Evolutionary conservation across 768 basidiomycete genomes (phyloP).

Genomic region (Trametes punicea): DNA sequence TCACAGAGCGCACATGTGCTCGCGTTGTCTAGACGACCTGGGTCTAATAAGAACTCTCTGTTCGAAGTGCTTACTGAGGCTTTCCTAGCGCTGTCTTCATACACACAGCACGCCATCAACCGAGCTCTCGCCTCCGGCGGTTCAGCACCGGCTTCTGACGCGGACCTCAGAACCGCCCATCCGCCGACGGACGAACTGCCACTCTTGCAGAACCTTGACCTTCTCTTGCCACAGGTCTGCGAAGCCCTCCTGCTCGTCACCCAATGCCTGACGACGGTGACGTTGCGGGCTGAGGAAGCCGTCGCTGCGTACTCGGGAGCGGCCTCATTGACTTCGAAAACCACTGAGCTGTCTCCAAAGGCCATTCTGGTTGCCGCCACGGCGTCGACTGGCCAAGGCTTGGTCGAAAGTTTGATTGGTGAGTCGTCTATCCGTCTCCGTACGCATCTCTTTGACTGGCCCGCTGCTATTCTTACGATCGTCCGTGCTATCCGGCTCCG

Average conservation of each 20-base stretch:
- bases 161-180: not conserved
- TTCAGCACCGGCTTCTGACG: not conserved
- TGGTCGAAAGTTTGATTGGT: conserved; percentile 27
- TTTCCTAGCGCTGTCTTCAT: conserved; percentile 60
- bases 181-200: conserved; percentile 1
- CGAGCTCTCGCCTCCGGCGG: conserved; percentile 38
- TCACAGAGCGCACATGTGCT: conserved; percentile 22
- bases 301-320: conserved; percentile 23
- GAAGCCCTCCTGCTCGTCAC: conserved; percentile 77
- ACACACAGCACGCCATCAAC: conserved; percentile 51
- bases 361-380: conserved; percentile 5
- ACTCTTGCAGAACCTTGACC: conserved; percentile 50
- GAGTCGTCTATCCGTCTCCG: not conserved
- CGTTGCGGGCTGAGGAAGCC: conserved; percentile 47
- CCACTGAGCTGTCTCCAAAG: conserved; percentile 7
- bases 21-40: conserved; percentile 39
- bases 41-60: conserved; percentile 40
- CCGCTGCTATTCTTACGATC: not conserved
- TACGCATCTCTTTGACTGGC: not conserved
- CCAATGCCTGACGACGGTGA: conserved; percentile 69
- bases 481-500: not conserved
- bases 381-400: conserved; percentile 14
- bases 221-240: conserved; percentile 72
- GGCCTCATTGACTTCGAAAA: conserved; percentile 1
- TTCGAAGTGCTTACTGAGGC: conserved; percentile 41